Percentiles rank a stretch among this genome's conserved stretches.
phyloP scores from a whole-genome alignment of 108 stramenopile genomes.

The Skeletonema potamos region DNA sequence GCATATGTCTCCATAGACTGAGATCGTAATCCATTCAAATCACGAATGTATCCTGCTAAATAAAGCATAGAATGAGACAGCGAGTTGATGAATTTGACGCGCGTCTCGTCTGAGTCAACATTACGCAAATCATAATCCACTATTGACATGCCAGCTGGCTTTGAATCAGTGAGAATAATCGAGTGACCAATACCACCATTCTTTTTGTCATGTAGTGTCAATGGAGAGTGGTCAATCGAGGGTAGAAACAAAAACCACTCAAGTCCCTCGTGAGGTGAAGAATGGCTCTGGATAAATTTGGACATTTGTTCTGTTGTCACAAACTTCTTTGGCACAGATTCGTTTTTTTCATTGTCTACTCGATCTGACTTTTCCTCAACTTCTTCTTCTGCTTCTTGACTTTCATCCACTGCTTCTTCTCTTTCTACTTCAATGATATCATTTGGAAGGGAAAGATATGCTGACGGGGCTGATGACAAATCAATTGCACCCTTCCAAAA shows the following conservation, averaged over 20 bases:
- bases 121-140: neutral
- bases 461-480: slow-evolving; percentile 8
- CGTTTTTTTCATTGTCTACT: neutral
- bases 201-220: slow-evolving; percentile 6
- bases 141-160: slow-evolving; percentile 21
- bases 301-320: slow-evolving; percentile 20
- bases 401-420: neutral
- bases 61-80: slow-evolving; percentile 19
- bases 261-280: slow-evolving; percentile 4
- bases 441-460: slow-evolving; percentile 13
- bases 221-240: slow-evolving; percentile 16
- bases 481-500: neutral
- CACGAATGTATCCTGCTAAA: slow-evolving; percentile 31
- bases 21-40: slow-evolving; percentile 18
- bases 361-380: neutral
- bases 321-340: slow-evolving; percentile 1
- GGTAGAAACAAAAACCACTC: slow-evolving; percentile 34
- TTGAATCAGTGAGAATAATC: slow-evolving; percentile 15
- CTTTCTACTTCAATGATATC: slow-evolving; percentile 6
- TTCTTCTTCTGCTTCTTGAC: neutral
- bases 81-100: slow-evolving; percentile 4
- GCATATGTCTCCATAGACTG: neutral
- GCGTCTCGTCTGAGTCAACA: slow-evolving; percentile 1
- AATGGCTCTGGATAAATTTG: slow-evolving; percentile 21
- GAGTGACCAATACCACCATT: slow-evolving; percentile 14